Evolutionary conservation across 2,329 filamentous ascomycete species (phyloP).

Genomic region (Cladosporium sphaerospermum): DNA sequence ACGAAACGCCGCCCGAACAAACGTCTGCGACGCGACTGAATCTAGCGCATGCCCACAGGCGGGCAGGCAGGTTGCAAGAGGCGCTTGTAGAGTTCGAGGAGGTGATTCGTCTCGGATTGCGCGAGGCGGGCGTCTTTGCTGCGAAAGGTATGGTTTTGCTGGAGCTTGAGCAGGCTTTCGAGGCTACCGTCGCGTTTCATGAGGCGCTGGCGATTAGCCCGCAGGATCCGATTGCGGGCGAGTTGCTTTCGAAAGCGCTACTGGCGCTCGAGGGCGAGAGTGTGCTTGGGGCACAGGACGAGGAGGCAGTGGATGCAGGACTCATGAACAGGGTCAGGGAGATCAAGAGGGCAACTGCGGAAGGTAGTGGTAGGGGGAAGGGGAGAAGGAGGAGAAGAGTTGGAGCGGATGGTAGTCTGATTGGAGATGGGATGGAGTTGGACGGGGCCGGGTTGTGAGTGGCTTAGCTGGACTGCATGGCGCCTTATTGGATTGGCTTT

Average conservation of each 20-base stretch:
- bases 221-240: constrained; percentile 75
- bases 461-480: too few species aligned
- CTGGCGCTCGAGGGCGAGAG: constrained; percentile 51
- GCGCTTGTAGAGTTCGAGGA: constrained; percentile 79
- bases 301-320: constrained; percentile 26
- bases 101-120: constrained; percentile 70
- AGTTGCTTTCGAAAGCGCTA: constrained; percentile 66
- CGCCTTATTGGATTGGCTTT: neutral
- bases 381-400: constrained; percentile 6
- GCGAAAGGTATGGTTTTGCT: constrained; percentile 80
- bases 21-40: constrained; percentile 84
- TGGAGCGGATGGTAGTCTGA: neutral
- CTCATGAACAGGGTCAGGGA: constrained; percentile 12
- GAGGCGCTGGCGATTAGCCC: constrained; percentile 74
- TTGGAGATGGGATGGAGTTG: constrained; percentile 17
- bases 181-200: constrained; percentile 76
- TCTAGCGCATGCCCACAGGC: constrained; percentile 78
- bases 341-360: constrained; percentile 7
- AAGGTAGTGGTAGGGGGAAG: neutral
- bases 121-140: constrained; percentile 70
- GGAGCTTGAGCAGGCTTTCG: constrained; percentile 65
- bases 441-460: constrained; percentile 12
- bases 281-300: constrained; percentile 42
- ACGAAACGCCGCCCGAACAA: constrained; percentile 65
- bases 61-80: constrained; percentile 60